Evolutionary conservation across 768 basidiomycete genomes (phyloP), one percentile per base, ranked within the genome.

Genomic region (Pleurotus cornucopiae): DNA sequence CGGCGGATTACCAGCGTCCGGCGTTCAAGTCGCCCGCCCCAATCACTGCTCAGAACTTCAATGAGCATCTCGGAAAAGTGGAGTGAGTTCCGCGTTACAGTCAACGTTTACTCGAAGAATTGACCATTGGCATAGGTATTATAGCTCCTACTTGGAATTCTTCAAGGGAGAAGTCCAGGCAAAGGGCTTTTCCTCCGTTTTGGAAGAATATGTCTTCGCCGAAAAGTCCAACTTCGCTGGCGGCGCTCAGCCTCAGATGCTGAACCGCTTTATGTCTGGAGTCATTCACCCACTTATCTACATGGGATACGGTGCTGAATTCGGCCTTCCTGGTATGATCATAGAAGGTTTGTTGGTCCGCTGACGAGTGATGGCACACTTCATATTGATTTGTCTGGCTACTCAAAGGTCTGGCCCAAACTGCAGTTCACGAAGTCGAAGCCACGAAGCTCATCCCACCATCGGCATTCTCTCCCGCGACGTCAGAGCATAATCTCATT

Each of bases 191-290:
- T 62, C 69, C 6, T 63, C 62, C 1, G 69, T 76, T 0, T 61
- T 89, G n/a, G 85, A 89, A 57, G 76, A 82, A 39, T 88, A 80
- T 56, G 58, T 90, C 6, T 85, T 89, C 61, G 81, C 83, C 13
- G 55, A 61, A 4, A 68, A 75, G 45, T 78, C 71, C 49, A 88
- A 87, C 56, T 69, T 76, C 44, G 72, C 67, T 9, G 68, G 62
- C 9, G 67, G 68, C 4, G 65, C 70, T 45, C 74, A 79, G 23
- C 82, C 82, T 1, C 59, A 63, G 46, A 70, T 71, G 70, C 57
- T 73, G 43, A 66, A 67, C 45, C 74, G 85, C 11, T 76, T 83
- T 62, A 20, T 82, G 7, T 76, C 70, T 0, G 79, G 80, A 1
- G 60, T 84, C 2, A n/a, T 86, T 3, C 86, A 87, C 57, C 84